Evolutionary conservation across 441 rosid genomes (phyloP).

Genomic region (Corymbia calophylla): DNA sequence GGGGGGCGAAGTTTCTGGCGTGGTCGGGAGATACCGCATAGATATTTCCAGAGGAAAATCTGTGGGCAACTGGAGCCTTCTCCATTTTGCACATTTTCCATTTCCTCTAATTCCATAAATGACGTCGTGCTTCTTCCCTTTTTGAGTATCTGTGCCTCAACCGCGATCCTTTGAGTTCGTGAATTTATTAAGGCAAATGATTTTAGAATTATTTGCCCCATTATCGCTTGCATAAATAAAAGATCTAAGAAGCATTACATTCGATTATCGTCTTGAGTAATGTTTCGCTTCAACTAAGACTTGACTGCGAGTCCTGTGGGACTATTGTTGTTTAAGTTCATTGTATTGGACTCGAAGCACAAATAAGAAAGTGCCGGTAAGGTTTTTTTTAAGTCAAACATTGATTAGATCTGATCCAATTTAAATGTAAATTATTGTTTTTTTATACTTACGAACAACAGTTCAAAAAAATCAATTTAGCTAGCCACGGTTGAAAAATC

Average conservation of each 20-base stretch:
- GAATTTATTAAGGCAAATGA: accelerated
- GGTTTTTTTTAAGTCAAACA: neutral
- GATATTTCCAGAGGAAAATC: neutral
- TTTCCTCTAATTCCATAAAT: neutral
- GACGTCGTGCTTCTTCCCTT: too few relatives aligned
- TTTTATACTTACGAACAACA: too few relatives aligned
- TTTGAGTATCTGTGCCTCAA: neutral
- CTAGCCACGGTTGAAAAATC: neutral
- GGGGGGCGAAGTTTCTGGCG: neutral
- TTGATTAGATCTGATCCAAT: neutral
- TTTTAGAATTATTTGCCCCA: accelerated
- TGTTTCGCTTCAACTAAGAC: too few relatives aligned
- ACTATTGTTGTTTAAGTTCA: neutral
- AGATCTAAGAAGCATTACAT: accelerated
- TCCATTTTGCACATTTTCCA: neutral
- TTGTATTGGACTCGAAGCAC: accelerated
- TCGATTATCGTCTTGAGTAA: accelerated
- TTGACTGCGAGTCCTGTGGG: neutral
- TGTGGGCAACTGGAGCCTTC: neutral
- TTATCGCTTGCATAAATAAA: accelerated
- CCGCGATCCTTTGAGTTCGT: accelerated
- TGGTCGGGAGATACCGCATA: neutral
- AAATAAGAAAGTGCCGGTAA: accelerated
- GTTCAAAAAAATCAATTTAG: neutral
- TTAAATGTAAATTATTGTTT: too few relatives aligned